Conservation (phyloP, 805 yeast species). For the Yarrowia deformans region DNA sequence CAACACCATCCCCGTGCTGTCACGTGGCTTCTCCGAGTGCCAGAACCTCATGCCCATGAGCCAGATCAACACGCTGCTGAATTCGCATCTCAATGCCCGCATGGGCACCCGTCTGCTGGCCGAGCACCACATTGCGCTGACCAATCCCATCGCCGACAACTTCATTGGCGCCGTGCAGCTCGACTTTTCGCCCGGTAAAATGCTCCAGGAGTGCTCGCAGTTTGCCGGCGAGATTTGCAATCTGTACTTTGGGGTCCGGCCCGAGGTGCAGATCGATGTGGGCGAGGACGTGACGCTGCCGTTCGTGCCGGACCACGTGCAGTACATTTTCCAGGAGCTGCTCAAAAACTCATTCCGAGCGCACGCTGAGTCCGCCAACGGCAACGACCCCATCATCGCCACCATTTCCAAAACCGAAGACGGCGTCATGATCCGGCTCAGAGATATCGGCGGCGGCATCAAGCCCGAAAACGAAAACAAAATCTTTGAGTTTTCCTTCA, state of each 20-base stretch:
- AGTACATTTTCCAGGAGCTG: constrained; percentile 85
- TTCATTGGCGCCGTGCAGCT: constrained; percentile 73
- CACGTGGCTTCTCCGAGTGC: constrained; percentile 82
- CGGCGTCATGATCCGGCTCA: constrained; percentile 73
- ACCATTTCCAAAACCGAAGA: constrained; percentile 57
- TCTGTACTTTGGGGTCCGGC: constrained; percentile 80
- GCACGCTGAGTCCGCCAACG: constrained; percentile 67
- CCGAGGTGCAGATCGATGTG: constrained; percentile 63
- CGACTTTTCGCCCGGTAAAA: constrained; percentile 65
- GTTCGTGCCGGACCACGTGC: constrained; percentile 85
- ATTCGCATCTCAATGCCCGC: constrained; percentile 79
- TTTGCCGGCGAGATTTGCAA: constrained; percentile 84
- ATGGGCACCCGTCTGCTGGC: constrained; percentile 86
- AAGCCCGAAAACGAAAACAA: constrained; percentile 67
- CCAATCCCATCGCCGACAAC: constrained; percentile 56
- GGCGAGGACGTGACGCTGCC: constrained; percentile 72
- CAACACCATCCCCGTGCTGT: constrained; percentile 81
- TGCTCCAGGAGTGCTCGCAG: constrained; percentile 69
- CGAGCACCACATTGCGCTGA: constrained; percentile 78
- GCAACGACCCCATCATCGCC: constrained; percentile 55
- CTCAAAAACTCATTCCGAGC: constrained; percentile 89
- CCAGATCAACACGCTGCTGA: constrained; percentile 68
- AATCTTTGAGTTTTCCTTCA: constrained; percentile 85
- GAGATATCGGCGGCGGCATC: constrained; percentile 93
- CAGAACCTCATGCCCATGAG: constrained; percentile 55